Evolutionary conservation across 352 stramenopile species (phyloP), one percentile per base, ranked within the genome.

Genomic region (Globisporangium yorkense): DNA sequence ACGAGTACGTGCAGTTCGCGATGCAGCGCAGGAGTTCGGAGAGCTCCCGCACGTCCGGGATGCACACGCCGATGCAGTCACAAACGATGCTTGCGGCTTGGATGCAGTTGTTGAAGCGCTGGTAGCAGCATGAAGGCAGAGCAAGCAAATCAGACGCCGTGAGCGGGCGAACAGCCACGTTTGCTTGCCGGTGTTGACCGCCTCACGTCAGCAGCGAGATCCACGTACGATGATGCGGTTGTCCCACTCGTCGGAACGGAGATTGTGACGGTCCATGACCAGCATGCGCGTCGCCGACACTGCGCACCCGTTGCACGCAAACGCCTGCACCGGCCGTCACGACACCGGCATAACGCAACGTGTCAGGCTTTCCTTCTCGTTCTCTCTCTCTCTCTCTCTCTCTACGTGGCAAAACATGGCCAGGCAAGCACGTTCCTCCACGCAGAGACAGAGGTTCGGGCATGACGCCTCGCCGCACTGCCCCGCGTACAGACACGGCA

Each of bases 21-120:
- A 97, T 83, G 61, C 85, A 80, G 59, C 95, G 80, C 51, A 97
- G 65, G 16, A 89, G 79, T n/a, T 88, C 73, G 2, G 94, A 87
- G 57, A 79, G 73, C 40, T 97, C 74, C 8, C 65, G 57, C 29
- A 80, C 55, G 35, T 79, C 71, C 15, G 80, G 75, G 54, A 94
- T 80, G 63, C 82, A 94, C 29, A 91, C 78, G n/a, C 72, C 68
- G 20, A 96, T 65, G 62, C 81, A 82, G 52, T 82, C 75, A 63
- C 85, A 96, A 18, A 97, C 51, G 56, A 84, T 79, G 41, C 75
- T 85, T 15, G 69, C 61, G 52, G 87, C 37, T 66, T 96, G 88
- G 46, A 97, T 86, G 72, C 91, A 98, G 72, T 98, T 98, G 65
- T 94, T 97, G 74, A 81, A 97, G 54, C 91, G 85, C 81, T 91